These are phyloP conservation scores for Plasmodium adleri DNA, from an alignment of 169 alveolate species.

Conservation along the genomic window DNA sequence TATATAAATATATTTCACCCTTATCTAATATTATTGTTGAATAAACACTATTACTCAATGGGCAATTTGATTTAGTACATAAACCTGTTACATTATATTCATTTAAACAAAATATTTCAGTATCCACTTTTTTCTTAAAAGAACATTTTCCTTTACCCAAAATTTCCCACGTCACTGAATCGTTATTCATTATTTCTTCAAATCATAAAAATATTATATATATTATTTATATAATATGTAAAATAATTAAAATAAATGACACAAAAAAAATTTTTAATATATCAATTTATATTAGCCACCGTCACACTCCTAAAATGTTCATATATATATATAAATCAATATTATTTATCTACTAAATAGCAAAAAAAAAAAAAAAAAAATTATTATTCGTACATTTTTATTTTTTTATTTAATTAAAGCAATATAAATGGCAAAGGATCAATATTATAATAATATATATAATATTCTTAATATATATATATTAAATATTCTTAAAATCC, in stretches of 20 bases:
- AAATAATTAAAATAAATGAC: background rate
- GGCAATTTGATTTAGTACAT: conserved; percentile 98
- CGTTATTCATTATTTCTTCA: conserved; percentile 31
- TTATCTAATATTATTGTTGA: conserved; percentile 97
- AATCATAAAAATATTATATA: background rate
- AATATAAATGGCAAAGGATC: too few relatives aligned
- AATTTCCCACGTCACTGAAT: conserved; percentile 74
- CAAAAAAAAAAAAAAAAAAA: too few relatives aligned
- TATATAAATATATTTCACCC: conserved; percentile 92
- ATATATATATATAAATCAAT: too few relatives aligned
- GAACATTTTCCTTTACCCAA: conserved; percentile 70
- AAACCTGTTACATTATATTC: conserved; percentile 97
- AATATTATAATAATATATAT: too few relatives aligned
- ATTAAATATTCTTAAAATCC: too few relatives aligned
- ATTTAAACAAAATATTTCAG: conserved; percentile 83
- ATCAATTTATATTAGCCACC: too few relatives aligned
- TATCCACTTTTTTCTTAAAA: conserved; percentile 74
- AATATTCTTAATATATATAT: too few relatives aligned
- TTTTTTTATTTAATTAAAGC: too few relatives aligned
- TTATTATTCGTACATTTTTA: too few relatives aligned
- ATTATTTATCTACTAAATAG: too few relatives aligned
- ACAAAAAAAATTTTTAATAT: background rate
- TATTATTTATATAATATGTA: too few relatives aligned
- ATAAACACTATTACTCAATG: conserved; percentile 97
- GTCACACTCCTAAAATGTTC: too few relatives aligned